These are phyloP conservation scores for Crithidia sp. DNA, from an alignment of 208 protist genomes.

Conservation along the genomic window DNA sequence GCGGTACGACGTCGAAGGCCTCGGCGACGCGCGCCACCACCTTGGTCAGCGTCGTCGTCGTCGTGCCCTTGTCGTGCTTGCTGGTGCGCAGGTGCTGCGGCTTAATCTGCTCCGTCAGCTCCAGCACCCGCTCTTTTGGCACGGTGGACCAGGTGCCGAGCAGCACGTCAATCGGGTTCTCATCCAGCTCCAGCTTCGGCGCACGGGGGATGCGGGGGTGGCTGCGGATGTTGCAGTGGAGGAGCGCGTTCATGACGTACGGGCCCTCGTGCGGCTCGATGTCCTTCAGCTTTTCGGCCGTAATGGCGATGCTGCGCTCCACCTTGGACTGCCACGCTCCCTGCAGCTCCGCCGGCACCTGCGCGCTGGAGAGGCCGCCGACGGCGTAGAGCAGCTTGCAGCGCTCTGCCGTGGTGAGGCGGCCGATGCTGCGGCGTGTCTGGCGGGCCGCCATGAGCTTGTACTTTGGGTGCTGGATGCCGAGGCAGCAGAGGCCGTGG, in stretches of 20 bases:
- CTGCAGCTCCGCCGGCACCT: conserved; percentile 53
- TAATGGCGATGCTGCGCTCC: conserved; percentile 47
- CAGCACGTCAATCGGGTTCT: conserved; percentile 84
- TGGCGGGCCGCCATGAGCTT: conserved; percentile 76
- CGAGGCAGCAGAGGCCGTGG: conserved; percentile 77
- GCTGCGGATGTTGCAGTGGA: conserved; percentile 63
- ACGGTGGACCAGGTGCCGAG: conserved; percentile 72
- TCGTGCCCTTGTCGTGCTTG: conserved; percentile 17
- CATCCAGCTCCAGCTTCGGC: conserved; percentile 27
- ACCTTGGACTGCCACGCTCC: conserved; percentile 73
- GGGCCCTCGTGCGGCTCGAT: conserved; percentile 74
- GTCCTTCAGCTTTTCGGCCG: conserved; percentile 60
- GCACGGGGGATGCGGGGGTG: conserved; percentile 74
- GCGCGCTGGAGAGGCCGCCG: conserved; percentile 42
- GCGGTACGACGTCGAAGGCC: conserved; percentile 32
- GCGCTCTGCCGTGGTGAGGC: conserved; percentile 60
- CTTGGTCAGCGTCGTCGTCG: conserved; percentile 48
- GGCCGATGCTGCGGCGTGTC: conserved; percentile 50
- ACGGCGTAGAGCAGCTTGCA: conserved; percentile 86
- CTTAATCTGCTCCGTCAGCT: conserved; percentile 79
- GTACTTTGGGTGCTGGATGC: conserved; percentile 79
- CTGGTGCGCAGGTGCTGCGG: conserved; percentile 54
- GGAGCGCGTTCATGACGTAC: conserved; percentile 79
- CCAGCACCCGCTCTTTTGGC: conserved; percentile 77
- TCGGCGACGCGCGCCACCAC: conserved; percentile 65